Conservation (phyloP, 2,329 filamentous ascomycete genomes). For the Apiospora kogelbergensis region DNA sequence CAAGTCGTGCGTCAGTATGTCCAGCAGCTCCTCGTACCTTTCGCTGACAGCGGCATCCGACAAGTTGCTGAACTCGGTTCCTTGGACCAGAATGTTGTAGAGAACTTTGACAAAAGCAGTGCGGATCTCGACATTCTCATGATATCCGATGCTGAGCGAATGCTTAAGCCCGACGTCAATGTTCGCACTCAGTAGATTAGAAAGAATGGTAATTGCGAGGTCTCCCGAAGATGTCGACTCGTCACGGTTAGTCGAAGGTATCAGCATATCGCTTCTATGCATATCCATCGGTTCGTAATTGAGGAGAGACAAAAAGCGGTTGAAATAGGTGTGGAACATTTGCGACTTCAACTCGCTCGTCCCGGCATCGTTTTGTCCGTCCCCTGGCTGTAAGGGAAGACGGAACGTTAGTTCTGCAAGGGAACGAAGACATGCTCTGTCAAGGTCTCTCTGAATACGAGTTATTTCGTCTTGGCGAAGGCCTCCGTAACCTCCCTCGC, state of each 20-base stretch:
- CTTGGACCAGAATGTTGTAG: constrained; percentile 70
- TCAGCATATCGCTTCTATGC: constrained; percentile 40
- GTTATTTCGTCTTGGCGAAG: constrained; percentile 56
- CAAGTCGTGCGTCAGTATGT: constrained; percentile 63
- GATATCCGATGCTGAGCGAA: constrained; percentile 68
- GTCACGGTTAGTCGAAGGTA: constrained; percentile 45
- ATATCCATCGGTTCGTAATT: constrained; percentile 54
- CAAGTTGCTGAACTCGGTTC: constrained; percentile 68
- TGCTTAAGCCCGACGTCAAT: constrained; percentile 72
- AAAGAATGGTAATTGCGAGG: constrained; percentile 65
- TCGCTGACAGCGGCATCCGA: constrained; percentile 67
- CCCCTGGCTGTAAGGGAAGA: constrained; percentile 64
- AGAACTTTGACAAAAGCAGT: constrained; percentile 70
- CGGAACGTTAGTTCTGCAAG: constrained; percentile 67
- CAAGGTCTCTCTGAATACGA: constrained; percentile 63
- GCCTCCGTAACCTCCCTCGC: constrained; percentile 39
- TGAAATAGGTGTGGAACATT: constrained; percentile 73
- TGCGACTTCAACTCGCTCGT: constrained; percentile 69
- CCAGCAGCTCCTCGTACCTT: constrained; percentile 65
- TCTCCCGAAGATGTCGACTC: constrained; percentile 58
- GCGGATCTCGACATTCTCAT: constrained; percentile 68
- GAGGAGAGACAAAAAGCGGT: constrained; percentile 65
- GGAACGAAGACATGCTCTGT: constrained; percentile 63
- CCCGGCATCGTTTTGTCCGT: constrained; percentile 64
- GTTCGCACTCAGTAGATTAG: constrained; percentile 68